These are phyloP conservation scores for Colletotrichum brevisporum DNA, from an alignment of 2,329 filamentous ascomycete genomes.

Conservation along the genomic window DNA sequence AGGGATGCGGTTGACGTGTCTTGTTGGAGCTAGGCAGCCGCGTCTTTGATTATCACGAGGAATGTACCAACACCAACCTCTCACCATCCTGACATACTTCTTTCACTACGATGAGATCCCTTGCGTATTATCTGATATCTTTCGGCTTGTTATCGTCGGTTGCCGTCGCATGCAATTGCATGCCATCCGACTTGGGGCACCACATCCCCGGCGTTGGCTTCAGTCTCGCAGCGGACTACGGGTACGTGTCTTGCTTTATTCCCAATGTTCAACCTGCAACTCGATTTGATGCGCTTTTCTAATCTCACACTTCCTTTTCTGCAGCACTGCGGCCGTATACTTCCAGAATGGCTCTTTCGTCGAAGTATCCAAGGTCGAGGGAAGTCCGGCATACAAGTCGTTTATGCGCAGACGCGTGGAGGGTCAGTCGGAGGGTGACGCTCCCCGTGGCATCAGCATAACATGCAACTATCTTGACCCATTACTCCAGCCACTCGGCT, in stretches of 20 bases:
- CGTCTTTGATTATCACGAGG: no score
- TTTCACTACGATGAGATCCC: no score
- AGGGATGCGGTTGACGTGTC: no score
- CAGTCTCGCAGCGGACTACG: slow-evolving; percentile 7
- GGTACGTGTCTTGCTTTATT: not conserved
- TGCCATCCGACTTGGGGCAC: not conserved
- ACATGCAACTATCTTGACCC: not conserved
- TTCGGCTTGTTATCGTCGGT: no score
- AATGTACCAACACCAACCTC: no score
- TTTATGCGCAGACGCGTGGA: slow-evolving; percentile 1
- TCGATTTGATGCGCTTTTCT: not conserved
- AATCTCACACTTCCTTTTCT: not conserved
- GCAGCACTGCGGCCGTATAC: slow-evolving; percentile 13
- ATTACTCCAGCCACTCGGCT: not conserved
- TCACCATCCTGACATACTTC: no score
- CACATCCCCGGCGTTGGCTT: slow-evolving; percentile 9
- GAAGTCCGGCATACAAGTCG: slow-evolving; percentile 15
- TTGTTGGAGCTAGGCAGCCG: no score
- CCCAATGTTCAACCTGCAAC: not conserved
- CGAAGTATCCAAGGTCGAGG: slow-evolving; percentile 11
- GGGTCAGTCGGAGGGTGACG: not conserved
- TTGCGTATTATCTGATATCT: no score
- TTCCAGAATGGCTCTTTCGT: slow-evolving; percentile 10
- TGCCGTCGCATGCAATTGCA: no score
- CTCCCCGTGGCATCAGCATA: no score